Conservation (phyloP, 768 basidiomycete species). For the Termitomyces sp. region DNA sequence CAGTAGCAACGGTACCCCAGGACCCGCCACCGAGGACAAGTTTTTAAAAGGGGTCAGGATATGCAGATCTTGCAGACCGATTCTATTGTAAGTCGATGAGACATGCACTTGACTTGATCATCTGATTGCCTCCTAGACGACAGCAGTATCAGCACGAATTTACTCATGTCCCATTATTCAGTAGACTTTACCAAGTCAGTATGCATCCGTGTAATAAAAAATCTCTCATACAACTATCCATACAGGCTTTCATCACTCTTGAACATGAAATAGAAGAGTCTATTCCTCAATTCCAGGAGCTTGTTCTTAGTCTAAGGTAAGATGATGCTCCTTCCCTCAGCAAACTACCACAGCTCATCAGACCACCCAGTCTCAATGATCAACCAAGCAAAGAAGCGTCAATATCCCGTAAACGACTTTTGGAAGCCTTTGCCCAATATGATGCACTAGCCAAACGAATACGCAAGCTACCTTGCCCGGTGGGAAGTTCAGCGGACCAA, state of each 20-base stretch:
- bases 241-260: conserved; percentile 60
- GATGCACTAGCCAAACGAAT: conserved; percentile 87
- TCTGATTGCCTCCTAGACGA: conserved; percentile 40
- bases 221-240: background rate
- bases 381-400: conserved; percentile 65
- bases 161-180: conserved; percentile 51
- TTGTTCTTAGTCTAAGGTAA: conserved; percentile 67
- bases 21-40: conserved; percentile 61
- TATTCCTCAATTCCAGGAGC: conserved; percentile 85
- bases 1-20: conserved; percentile 23
- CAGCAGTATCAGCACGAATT: conserved; percentile 75
- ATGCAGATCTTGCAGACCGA: conserved; percentile 78
- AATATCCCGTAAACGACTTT: conserved; percentile 68
- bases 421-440: conserved; percentile 85
- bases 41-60: conserved; percentile 86
- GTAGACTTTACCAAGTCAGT: conserved; percentile 65
- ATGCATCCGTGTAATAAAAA: background rate
- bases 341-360: background rate
- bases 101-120: background rate
- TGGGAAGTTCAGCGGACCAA: conserved; percentile 73
- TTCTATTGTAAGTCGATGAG: conserved; percentile 58
- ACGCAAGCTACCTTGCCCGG: conserved; percentile 58
- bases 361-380: conserved; percentile 28
- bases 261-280: conserved; percentile 89
- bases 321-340: background rate